Evolutionary conservation across 164 flowering plant species (phyloP).

Genomic region (Magnolia changhungtana): DNA sequence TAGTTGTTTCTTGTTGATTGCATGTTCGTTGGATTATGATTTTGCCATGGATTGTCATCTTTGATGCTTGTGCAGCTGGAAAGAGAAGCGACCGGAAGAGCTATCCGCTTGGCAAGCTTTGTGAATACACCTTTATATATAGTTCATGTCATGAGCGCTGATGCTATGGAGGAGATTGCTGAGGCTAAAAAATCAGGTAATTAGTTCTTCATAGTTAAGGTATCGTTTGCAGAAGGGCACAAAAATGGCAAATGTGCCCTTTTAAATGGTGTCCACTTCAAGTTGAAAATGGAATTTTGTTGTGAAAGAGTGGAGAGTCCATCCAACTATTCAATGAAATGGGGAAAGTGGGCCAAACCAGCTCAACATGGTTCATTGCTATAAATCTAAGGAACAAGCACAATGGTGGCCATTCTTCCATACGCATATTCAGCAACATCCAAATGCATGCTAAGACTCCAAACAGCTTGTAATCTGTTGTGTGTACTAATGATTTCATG

Average conservation of each 20-base stretch:
- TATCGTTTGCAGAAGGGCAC: background rate
- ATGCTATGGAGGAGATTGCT: constrained; percentile 97
- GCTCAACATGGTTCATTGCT: background rate
- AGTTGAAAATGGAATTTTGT: background rate
- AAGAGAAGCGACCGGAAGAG: constrained; percentile 95
- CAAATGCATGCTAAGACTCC: background rate
- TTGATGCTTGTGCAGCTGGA: constrained; percentile 58
- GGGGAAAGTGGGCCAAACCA: no score
- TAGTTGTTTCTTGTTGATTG: no score
- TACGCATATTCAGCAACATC: background rate
- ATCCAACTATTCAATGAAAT: no score
- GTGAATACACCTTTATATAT: constrained; percentile 89
- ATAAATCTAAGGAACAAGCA: background rate
- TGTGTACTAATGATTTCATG: no score
- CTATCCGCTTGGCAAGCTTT: constrained; percentile 88
- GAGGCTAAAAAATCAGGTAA: constrained; percentile 84
- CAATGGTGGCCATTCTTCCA: background rate
- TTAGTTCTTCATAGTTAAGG: background rate
- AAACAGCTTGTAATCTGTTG: background rate
- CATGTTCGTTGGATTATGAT: background rate
- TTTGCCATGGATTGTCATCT: constrained; percentile 1
- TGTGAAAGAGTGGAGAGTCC: no score
- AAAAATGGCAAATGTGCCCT: background rate
- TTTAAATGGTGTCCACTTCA: background rate
- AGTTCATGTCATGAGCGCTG: constrained; percentile 99